phyloP scores from a whole-genome alignment of 2,329 filamentous ascomycete genomes.

The Colletotrichum chrysophilum region DNA sequence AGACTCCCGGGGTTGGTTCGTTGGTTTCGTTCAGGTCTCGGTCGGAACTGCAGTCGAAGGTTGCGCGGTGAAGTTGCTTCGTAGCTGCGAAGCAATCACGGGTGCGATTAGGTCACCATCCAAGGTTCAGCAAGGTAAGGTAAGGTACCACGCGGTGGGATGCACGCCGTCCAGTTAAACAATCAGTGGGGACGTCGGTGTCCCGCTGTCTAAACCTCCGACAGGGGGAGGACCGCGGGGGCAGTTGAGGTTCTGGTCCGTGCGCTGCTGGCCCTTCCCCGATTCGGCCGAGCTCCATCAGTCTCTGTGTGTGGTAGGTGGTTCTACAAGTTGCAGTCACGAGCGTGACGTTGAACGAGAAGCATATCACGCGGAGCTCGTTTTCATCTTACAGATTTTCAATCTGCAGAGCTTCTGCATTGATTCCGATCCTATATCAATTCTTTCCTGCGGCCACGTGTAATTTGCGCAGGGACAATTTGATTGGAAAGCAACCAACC shows the following conservation, averaged over 20 bases:
- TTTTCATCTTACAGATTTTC: background rate
- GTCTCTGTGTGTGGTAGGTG: background rate
- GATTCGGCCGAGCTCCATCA: background rate
- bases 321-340: background rate
- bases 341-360: background rate
- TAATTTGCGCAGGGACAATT: background rate
- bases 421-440: accelerated
- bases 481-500: background rate
- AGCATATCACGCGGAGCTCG: background rate
- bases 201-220: constrained; percentile 7
- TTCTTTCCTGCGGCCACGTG: background rate
- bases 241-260: background rate
- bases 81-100: constrained; percentile 7
- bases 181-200: background rate
- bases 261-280: background rate
- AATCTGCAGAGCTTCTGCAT: background rate
- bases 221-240: background rate
- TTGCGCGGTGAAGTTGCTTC: background rate
- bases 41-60: background rate
- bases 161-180: constrained; percentile 7
- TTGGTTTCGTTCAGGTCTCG: background rate
- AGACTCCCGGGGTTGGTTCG: background rate
- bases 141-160: background rate
- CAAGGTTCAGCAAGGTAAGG: background rate
- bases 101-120: constrained; percentile 18